Evolutionary conservation across 257 asterid genomes (phyloP), one percentile per base, ranked within the genome.

Genomic region (Linaria vulgaris): DNA sequence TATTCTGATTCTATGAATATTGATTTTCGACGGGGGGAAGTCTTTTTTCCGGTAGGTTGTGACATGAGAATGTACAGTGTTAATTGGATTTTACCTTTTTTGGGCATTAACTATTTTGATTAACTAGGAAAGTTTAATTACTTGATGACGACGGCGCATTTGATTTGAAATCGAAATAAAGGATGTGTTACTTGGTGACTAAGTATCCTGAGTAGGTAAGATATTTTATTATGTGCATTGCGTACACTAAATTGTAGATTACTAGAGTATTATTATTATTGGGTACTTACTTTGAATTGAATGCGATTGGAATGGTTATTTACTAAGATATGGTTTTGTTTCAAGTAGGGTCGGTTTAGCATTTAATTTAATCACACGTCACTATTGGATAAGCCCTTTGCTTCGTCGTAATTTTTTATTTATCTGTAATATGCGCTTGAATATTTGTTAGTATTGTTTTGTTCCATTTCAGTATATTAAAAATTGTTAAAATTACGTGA

Each of bases 201-300:
- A 82, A 78, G 84, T 41, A 68, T 63, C 63, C 58, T 14, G 70
- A 73, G 79, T 74, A 66, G 83, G 77, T 67, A 62, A 67, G 76
- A 71, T 71, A 72, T 64, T 68, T 74, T 45, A 64, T 34, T 31
- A 31, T 34, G 22, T n/a, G 53, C 61, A 44, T 45, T 34, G 5
- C 6, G 1, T 34, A 34, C 11, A 34, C 10, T 7, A 8, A 34
- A 34, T 34, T 7, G 37, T 30, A 6, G n/a, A 52, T 27, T 34
- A 34, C 9, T 4, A 45, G 6, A 23, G 11, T 53, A 14, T 37
- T 34, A 34, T 34, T 34, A 34, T 34, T 34, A 7, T 34, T 34
- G 34, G 49, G 39, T 38, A 59, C 59, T 53, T 59, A 24, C 15
- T 23, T 20, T 2, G 34, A 3, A 3, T 31, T 34, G 63, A 66